Evolutionary conservation across 140 eudicot genomes (phyloP).

Genomic region (Erigeron philadelphicus): DNA sequence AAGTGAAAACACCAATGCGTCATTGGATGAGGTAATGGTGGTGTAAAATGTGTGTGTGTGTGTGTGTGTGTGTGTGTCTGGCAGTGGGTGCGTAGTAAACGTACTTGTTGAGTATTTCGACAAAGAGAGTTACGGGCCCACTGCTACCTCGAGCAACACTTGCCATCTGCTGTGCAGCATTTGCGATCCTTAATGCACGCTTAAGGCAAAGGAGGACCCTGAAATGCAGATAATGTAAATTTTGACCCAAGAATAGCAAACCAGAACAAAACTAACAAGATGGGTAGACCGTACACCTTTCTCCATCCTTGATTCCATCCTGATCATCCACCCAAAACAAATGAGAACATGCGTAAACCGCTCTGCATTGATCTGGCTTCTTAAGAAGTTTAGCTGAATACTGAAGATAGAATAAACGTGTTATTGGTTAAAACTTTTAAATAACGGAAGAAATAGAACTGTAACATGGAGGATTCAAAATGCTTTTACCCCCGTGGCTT

Average conservation of each 20-base stretch:
- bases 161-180: conserved; percentile 99
- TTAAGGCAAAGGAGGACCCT: conserved; percentile 96
- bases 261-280: neutral
- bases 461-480: conserved; percentile 6
- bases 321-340: conserved; percentile 97
- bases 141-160: conserved; percentile 93
- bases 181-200: conserved; percentile 93
- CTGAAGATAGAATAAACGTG: conserved; percentile 35
- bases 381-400: conserved; percentile 94
- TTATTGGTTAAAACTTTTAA: conserved; percentile 12
- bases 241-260: neutral
- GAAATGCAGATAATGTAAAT: conserved; percentile 11
- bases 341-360: conserved; percentile 96
- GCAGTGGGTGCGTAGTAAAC: neutral
- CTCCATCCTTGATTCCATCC: conserved; percentile 96
- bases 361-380: conserved; percentile 98
- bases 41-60: too few species aligned
- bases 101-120: conserved; percentile 94
- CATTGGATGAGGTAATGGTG: neutral
- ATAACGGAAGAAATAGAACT: neutral
- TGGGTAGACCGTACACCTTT: conserved; percentile 63
- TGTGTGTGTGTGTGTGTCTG: neutral
- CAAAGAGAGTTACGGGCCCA: conserved; percentile 92
- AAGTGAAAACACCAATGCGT: neutral
- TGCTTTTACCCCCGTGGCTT: conserved; percentile 86